Base-by-base conservation (phyloP, 495 filamentous ascomycete species). In the Neohortaea acidophila region DNA sequence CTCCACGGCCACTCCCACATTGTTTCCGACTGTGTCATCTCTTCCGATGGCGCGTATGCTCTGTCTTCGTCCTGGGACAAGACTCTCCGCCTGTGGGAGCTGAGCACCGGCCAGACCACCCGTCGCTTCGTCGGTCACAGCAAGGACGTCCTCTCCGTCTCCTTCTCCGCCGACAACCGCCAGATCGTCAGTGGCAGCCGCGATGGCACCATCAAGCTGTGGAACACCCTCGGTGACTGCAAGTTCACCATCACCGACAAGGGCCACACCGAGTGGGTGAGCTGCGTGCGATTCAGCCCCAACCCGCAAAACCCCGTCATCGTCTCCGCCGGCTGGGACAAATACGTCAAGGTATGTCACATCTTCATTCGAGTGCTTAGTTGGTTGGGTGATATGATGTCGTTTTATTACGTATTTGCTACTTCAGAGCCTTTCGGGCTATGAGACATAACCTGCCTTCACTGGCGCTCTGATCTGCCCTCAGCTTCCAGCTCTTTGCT, bases 1-100 rank as follows among this genome's bases (percentile, higher is more conserved):
- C 84, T 99, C 44, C 79, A 93, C 69, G 89, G 89, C 59, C 89
- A 99, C 75, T 92, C 84, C 51, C 89, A 99, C 77, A 96, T 99
- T 65, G 89, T 99, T 63, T 99, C 89, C 60, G 89, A 99, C 79
- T 99, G 89, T 69, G 89, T 96, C 89, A 99, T 99, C 74, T 94
- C 87, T 63, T 99, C 89, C 49, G 89, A 99, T 65, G 89, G 89
- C 67, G 91, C 89, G 62, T 99, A 99, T 65, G 89, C 89, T 59
- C 83, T 99, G 54, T 96, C 91, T 48, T 75, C 91, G 47, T 96
- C 91, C 19, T 99, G 89, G 89, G 89, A 99, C 67, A 96, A 94
- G 84, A 94, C 87, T 38, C 86, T 99, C 61, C 89, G 89, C 49
- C 81, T 99, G 36, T 99, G 89, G 89, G 89, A 99, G 72, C 83